A percentile compares a stretch with the other conserved stretches of the same genome.
phyloP scores from a whole-genome alignment of 495 filamentous ascomycete species.

The Eremomyces bilateralis region DNA sequence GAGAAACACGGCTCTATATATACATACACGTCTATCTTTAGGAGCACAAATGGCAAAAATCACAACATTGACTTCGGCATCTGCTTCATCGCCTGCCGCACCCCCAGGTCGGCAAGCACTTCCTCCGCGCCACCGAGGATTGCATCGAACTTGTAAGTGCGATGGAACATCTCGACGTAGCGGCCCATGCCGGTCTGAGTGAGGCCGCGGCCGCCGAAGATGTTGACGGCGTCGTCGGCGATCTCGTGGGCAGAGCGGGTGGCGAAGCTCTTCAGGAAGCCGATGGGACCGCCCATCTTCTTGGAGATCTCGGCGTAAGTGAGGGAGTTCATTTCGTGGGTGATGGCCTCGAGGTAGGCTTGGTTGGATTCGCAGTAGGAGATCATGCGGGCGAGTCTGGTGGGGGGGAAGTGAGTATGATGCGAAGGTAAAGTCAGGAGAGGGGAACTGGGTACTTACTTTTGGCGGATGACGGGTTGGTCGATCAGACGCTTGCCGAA shows the following conservation, averaged over 20 bases:
- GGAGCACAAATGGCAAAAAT: no score
- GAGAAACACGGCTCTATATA: no score
- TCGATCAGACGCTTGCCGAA: conserved; percentile 64
- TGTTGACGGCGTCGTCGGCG: conserved; percentile 64
- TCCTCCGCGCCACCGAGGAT: conserved; percentile 75
- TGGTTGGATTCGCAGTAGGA: conserved; percentile 60
- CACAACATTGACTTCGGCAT: conserved; percentile 73
- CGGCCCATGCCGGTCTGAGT: conserved; percentile 70
- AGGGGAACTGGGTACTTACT: conserved; percentile 22
- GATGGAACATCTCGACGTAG: conserved; percentile 59
- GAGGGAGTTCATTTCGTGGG: conserved; percentile 79
- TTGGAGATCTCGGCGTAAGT: conserved; percentile 55
- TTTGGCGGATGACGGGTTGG: conserved; percentile 70
- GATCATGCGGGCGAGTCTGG: conserved; percentile 65
- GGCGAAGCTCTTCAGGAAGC: conserved; percentile 55
- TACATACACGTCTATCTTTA: no score
- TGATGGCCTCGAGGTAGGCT: conserved; percentile 66
- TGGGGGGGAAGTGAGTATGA: no score
- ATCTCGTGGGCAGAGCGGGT: conserved; percentile 63
- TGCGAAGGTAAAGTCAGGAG: neutral
- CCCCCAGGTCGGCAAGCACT: conserved; percentile 61
- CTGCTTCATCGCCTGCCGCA: conserved; percentile 58
- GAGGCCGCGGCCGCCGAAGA: conserved; percentile 65
- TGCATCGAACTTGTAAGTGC: conserved; percentile 76
- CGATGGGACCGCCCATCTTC: conserved; percentile 61